Evolutionary conservation across 2,329 filamentous ascomycete genomes (phyloP).

Genomic region (Alternaria metachromatica): DNA sequence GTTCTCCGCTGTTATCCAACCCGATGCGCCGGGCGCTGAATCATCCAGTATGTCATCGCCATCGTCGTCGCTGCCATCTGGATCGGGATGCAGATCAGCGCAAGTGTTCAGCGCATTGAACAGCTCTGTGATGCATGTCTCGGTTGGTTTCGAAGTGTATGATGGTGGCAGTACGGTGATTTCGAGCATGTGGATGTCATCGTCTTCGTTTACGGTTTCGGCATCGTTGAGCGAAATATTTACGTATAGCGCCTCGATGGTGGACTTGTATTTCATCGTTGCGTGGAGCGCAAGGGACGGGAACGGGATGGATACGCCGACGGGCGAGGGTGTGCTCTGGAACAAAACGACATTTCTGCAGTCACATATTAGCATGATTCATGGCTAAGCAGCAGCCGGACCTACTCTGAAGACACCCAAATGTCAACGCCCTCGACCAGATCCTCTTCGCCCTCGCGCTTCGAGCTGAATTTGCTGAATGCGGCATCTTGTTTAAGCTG

Average conservation of each 20-base stretch:
- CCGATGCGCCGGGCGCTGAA: slow-evolving; percentile 74
- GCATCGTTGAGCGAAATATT: slow-evolving; percentile 58
- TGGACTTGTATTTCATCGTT: slow-evolving; percentile 64
- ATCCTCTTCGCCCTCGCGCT: slow-evolving; percentile 33
- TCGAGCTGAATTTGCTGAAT: slow-evolving; percentile 53
- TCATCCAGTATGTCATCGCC: slow-evolving; percentile 55
- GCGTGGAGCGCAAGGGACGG: slow-evolving; percentile 78
- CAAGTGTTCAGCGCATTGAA: slow-evolving; percentile 76
- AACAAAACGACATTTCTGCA: slow-evolving; percentile 67
- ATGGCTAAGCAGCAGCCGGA: not conserved
- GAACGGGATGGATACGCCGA: slow-evolving; percentile 74
- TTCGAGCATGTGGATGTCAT: slow-evolving; percentile 69
- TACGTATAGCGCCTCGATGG: slow-evolving; percentile 45
- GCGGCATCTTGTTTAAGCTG: slow-evolving; percentile 60
- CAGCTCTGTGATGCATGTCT: slow-evolving; percentile 56
- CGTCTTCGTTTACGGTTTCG: slow-evolving; percentile 64
- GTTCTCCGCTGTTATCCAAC: slow-evolving; percentile 93
- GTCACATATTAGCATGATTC: not conserved
- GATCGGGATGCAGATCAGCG: slow-evolving; percentile 78
- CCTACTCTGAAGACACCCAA: slow-evolving; percentile 57
- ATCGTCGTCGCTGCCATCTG: slow-evolving; percentile 64
- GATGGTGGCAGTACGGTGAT: slow-evolving; percentile 67
- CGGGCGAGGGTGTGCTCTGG: slow-evolving; percentile 59
- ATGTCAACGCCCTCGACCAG: slow-evolving; percentile 52
- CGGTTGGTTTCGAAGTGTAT: slow-evolving; percentile 28